These are phyloP conservation scores for Collybia mongolica DNA, from an alignment of 768 basidiomycete species.

Conservation along the genomic window DNA sequence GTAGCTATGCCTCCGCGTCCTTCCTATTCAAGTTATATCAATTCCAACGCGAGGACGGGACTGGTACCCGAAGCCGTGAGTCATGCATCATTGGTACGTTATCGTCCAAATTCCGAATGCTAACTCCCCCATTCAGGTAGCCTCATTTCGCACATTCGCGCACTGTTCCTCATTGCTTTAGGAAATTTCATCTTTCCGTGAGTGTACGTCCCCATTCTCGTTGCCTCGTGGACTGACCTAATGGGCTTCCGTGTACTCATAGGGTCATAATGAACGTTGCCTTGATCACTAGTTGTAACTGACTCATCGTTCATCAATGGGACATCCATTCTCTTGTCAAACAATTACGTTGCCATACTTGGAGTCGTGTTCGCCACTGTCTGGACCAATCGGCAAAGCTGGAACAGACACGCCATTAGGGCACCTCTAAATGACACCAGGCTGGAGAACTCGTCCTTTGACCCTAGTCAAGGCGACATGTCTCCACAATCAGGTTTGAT, in stretches of 20 bases:
- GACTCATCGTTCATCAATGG: conserved; percentile 21
- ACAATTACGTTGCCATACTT: conserved; percentile 30
- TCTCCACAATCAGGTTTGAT: conserved; percentile 19
- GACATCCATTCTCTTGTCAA: conserved; percentile 21
- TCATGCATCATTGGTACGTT: no score
- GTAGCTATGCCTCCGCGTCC: no score
- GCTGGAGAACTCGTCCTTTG: no score
- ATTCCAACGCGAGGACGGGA: no score
- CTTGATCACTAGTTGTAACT: conserved; percentile 23
- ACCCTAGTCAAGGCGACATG: no score
- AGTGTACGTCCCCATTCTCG: conserved; percentile 16
- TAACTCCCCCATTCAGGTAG: conserved; percentile 11
- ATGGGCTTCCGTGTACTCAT: no score
- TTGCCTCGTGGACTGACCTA: no score
- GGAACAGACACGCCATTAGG: conserved; percentile 5
- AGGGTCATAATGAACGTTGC: conserved; percentile 18
- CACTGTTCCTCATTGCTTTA: conserved; percentile 32
- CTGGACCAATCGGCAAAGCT: conserved; percentile 23
- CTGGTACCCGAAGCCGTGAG: no score
- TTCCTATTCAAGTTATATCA: no score
- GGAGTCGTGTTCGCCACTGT: conserved; percentile 35
- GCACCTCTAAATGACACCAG: no score
- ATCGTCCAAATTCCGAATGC: background rate
- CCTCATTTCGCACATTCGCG: conserved; percentile 22
- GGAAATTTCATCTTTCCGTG: conserved; percentile 38